Evolutionary conservation across 352 stramenopile species (phyloP), one percentile per base, ranked within the genome.

Genomic region (Phytopythium vexans): DNA sequence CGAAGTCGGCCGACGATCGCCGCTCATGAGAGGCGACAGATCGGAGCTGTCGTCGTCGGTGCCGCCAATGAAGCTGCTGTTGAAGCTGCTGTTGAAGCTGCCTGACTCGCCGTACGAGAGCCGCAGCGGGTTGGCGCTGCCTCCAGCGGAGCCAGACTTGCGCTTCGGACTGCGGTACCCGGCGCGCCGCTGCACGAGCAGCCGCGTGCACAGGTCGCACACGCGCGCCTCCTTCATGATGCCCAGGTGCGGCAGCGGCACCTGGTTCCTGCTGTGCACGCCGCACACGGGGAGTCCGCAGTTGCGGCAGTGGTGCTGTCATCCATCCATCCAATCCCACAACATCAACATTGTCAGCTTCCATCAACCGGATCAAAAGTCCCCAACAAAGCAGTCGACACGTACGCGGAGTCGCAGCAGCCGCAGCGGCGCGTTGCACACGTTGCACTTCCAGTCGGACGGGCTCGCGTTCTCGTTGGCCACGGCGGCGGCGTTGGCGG

Each of bases 261-360:
- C 74, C 56, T 90, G 80, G 61, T 90, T 88, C 54, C 82, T 86
- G 48, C 80, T 90, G 60, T 90, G 80, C 32, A 88, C 78, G 41
- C 77, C 72, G 39, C 80, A 90, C 14, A 90, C 80, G 4, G 77
- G 62, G n/a, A 74, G 53, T 9, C 67, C 67, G 40, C 80, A 90
- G 40, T 90, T 90, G 34, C 75, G 66, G 49, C 77, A 90, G 42
- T 74, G 75, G 56, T 88, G 80, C 70, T 88, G 45, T 40, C 21
- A 16, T 14, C 41, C 7, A 31, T 10, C 6, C 7, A 43, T 11
- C 54, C 15, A 14, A 6, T 35, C 15, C 4, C 21, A 31, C 46
- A 11, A 54, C 16, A 40, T 6, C 11, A 11, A 8, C 35, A 41
- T 39, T 21, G n/a, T 12, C 12, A 36, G 4, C 8, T 27, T 31